phyloP scores from a whole-genome alignment of 106 monocot species.

The Triglochin maritima region DNA sequence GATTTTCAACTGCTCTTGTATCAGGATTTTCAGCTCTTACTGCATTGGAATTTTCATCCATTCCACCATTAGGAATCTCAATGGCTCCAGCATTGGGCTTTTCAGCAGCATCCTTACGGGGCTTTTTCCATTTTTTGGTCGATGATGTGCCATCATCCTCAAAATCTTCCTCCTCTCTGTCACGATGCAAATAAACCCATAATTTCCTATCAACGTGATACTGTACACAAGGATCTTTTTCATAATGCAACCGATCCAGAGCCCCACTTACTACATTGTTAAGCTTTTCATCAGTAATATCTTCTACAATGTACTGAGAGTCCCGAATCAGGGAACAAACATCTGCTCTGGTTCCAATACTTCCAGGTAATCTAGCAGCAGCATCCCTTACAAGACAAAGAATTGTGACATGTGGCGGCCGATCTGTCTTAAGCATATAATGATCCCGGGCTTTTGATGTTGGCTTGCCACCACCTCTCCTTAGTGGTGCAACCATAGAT shows the following conservation, averaged over 20 bases:
- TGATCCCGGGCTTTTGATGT: slow-evolving; percentile 94
- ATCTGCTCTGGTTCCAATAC: slow-evolving; percentile 95
- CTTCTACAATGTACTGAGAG: slow-evolving; percentile 85
- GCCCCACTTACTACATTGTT: slow-evolving; percentile 97
- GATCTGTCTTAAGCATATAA: slow-evolving; percentile 83
- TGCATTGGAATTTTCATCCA: no score
- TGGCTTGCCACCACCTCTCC: slow-evolving; percentile 91
- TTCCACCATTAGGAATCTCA: slow-evolving; percentile 8
- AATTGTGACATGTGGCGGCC: slow-evolving; percentile 93
- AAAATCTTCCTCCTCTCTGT: slow-evolving; percentile 97
- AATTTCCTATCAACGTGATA: slow-evolving; percentile 82
- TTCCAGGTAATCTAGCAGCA: slow-evolving; percentile 80
- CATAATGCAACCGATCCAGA: slow-evolving; percentile 92
- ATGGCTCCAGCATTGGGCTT: slow-evolving; percentile 21
- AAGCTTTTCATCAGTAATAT: slow-evolving; percentile 61
- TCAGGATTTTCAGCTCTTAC: slow-evolving; percentile 35
- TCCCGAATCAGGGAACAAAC: slow-evolving; percentile 89
- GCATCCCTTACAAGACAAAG: slow-evolving; percentile 94
- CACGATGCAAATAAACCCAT: slow-evolving; percentile 89
- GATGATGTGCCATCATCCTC: slow-evolving; percentile 98
- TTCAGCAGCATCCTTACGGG: slow-evolving; percentile 58
- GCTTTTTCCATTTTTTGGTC: slow-evolving; percentile 98
- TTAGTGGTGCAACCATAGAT: slow-evolving; percentile 84
- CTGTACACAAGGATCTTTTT: slow-evolving; percentile 91
- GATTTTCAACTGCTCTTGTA: slow-evolving; percentile 47